phyloP scores from a whole-genome alignment of 352 stramenopile species.

The Aphanomyces astaci region DNA sequence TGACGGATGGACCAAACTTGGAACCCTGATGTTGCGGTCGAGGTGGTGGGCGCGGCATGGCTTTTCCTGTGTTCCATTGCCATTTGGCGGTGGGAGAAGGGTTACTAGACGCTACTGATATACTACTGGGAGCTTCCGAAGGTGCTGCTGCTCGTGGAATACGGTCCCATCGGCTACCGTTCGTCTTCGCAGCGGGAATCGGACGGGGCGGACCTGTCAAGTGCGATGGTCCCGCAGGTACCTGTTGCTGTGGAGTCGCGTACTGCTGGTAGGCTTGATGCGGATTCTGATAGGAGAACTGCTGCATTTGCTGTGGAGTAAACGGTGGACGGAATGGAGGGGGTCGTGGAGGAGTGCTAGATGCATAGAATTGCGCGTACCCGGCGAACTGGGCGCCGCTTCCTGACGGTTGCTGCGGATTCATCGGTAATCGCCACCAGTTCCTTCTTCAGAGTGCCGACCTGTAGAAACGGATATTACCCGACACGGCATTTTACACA shows the following conservation, averaged over 20 bases:
- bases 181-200: conserved; percentile 19
- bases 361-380: conserved; percentile 57
- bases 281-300: not conserved
- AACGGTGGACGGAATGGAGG: not conserved
- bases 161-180: not conserved
- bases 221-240: conserved; percentile 29
- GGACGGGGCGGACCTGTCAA: conserved; percentile 16
- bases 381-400: conserved; percentile 46
- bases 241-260: not conserved
- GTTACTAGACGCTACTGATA: conserved; percentile 12
- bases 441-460: too few relatives aligned
- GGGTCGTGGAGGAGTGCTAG: conserved; percentile 21
- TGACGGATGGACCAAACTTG: conserved; percentile 34
- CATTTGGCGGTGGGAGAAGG: conserved; percentile 34
- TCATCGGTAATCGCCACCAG: not conserved
- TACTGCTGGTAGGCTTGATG: not conserved
- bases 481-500: too few relatives aligned
- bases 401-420: not conserved
- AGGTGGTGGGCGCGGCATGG: not conserved
- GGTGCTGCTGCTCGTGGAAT: conserved; percentile 1
- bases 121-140: conserved; percentile 19
- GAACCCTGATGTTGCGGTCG: conserved; percentile 19
- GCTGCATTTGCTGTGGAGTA: not conserved
- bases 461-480: too few relatives aligned
- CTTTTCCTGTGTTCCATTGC: conserved; percentile 58